Evolutionary conservation across 2,329 filamentous ascomycete genomes (phyloP).

Genomic region (Fusarium sp.): DNA sequence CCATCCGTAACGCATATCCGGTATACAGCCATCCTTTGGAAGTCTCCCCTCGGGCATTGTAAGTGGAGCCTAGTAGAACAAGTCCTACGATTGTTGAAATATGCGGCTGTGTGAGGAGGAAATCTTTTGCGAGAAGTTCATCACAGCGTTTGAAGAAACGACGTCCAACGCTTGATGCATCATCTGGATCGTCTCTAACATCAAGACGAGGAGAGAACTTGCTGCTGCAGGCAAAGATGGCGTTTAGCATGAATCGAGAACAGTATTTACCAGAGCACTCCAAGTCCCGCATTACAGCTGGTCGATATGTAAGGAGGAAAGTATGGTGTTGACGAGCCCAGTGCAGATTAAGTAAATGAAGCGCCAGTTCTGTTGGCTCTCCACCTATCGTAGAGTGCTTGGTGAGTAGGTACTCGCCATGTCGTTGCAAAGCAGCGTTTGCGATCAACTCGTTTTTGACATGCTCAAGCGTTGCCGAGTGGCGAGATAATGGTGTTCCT

Average conservation of each 20-base stretch:
- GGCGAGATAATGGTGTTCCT: not conserved
- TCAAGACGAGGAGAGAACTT: constrained; percentile 15
- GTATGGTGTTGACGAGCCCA: constrained; percentile 30
- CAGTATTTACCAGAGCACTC: constrained; percentile 9
- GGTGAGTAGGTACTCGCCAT: not conserved
- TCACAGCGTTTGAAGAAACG: constrained; percentile 15
- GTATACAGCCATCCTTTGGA: constrained; percentile 25
- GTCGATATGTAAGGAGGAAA: constrained; percentile 17
- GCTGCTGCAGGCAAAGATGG: constrained; percentile 18
- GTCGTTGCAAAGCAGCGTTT: constrained; percentile 16
- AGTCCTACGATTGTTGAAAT: constrained; percentile 16
- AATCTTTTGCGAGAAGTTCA: constrained; percentile 1
- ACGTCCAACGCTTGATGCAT: constrained; percentile 4
- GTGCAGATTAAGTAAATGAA: constrained; percentile 21
- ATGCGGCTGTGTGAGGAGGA: constrained; percentile 1
- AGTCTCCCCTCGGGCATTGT: constrained; percentile 21
- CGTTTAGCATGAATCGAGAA: constrained; percentile 17
- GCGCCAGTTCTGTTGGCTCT: constrained; percentile 8
- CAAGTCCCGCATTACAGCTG: constrained; percentile 15
- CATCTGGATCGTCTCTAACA: not conserved
- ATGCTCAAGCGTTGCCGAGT: not conserved
- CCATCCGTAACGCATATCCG: constrained; percentile 10
- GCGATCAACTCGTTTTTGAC: constrained; percentile 9
- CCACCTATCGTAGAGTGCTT: not conserved
- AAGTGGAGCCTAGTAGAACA: constrained; percentile 11